These are phyloP conservation scores for Nakazawaea ishiwadae DNA, from an alignment of 805 yeast genomes.

Conservation along the genomic window DNA sequence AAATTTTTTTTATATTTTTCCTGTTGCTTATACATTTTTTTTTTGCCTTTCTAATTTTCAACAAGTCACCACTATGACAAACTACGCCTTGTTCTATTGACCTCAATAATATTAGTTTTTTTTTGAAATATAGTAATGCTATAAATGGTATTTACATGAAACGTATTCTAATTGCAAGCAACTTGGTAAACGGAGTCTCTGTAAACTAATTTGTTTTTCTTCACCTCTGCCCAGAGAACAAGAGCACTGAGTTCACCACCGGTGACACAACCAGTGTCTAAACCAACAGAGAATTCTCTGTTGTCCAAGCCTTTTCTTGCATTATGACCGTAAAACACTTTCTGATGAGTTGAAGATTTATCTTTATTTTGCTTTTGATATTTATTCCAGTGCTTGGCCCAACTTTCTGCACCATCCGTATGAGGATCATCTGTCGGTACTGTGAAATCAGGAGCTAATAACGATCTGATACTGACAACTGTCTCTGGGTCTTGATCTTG, in stretches of 20 bases:
- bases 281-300: slow-evolving; percentile 65
- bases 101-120: too few relatives aligned
- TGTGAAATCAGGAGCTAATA: slow-evolving; percentile 60
- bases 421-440: slow-evolving; percentile 44
- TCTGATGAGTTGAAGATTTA: background rate
- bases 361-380: slow-evolving; percentile 16
- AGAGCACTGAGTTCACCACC: slow-evolving; percentile 69
- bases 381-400: slow-evolving; percentile 28
- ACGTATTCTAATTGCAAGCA: slow-evolving; percentile 17
- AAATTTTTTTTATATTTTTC: too few relatives aligned
- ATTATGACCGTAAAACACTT: slow-evolving; percentile 85
- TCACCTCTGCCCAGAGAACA: slow-evolving; percentile 37
- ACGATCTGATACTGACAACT: slow-evolving; percentile 64
- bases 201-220: slow-evolving; percentile 18
- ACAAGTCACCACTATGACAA: background rate
- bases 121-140: too few relatives aligned
- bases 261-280: slow-evolving; percentile 78
- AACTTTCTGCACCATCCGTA: slow-evolving; percentile 23
- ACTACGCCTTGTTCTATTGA: too few relatives aligned
- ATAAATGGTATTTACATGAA: background rate
- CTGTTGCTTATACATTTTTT: background rate
- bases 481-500: slow-evolving; percentile 58
- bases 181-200: slow-evolving; percentile 23
- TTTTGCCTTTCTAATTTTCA: background rate
- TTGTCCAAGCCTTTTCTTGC: slow-evolving; percentile 71